These are phyloP conservation scores for Steccherinum ochraceum DNA, from an alignment of 768 basidiomycete genomes.

Conservation along the genomic window DNA sequence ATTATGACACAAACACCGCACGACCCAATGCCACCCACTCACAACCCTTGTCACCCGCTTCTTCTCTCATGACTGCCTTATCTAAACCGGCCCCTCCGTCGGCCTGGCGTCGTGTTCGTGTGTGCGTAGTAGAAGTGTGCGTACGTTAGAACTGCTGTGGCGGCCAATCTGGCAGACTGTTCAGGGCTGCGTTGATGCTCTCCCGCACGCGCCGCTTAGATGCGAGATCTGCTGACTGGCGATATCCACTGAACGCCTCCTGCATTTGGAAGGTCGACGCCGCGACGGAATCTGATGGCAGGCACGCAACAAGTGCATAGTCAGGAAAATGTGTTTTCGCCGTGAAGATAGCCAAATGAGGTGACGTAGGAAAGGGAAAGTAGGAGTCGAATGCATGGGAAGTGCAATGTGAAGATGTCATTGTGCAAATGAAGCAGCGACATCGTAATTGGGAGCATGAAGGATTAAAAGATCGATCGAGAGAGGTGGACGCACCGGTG, in stretches of 20 bases:
- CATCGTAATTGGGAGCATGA: background rate
- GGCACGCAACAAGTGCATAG: background rate
- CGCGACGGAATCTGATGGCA: conserved; percentile 47
- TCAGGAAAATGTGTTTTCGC: background rate
- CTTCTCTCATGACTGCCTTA: too few relatives aligned
- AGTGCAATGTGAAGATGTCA: background rate
- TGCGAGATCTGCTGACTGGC: conserved; percentile 64
- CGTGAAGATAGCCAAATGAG: background rate
- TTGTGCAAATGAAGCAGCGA: background rate
- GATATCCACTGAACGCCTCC: conserved; percentile 67
- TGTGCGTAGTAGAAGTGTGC: background rate
- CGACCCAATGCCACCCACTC: background rate
- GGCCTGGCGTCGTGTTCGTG: background rate
- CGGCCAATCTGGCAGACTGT: conserved; percentile 73
- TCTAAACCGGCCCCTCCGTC: too few relatives aligned
- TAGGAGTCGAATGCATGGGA: background rate
- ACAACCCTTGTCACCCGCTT: too few relatives aligned
- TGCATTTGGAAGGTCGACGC: conserved; percentile 73
- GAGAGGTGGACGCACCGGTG: conserved; percentile 19
- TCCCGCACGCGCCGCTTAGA: conserved; percentile 75
- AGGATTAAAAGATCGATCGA: background rate
- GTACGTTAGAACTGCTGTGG: conserved; percentile 19
- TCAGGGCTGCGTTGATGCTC: conserved; percentile 69
- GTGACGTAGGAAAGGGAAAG: background rate
- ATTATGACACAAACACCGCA: background rate